A percentile compares a stretch with the other conserved stretches of the same genome.
phyloP scores from a whole-genome alignment of 192 early-diverging fungal species.

The Jimgerdemannia flammicorona region DNA sequence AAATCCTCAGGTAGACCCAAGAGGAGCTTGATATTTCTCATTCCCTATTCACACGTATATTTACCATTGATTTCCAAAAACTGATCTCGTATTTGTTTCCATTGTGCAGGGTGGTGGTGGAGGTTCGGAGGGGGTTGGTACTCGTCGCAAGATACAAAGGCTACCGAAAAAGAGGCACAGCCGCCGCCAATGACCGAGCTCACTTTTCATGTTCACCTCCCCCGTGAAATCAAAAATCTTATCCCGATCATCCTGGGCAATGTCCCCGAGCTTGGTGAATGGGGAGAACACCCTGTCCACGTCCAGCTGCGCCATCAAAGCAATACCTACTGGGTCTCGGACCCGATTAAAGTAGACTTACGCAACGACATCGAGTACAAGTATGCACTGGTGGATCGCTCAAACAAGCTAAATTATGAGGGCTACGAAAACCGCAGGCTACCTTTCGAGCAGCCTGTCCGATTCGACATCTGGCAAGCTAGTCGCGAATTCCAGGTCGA shows the following conservation, averaged over 20 bases:
- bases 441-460: neutral
- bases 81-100: too few species aligned
- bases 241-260: neutral
- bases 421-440: neutral
- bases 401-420: neutral
- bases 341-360: neutral
- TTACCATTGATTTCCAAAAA: too few species aligned
- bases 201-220: too few species aligned
- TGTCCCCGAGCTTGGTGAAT: neutral
- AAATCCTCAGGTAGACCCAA: too few species aligned
- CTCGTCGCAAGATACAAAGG: too few species aligned
- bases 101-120: too few species aligned
- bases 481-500: neutral
- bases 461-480: neutral
- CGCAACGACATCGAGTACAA: neutral
- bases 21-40: too few species aligned
- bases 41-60: too few species aligned
- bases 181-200: too few species aligned
- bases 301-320: neutral
- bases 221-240: neutral
- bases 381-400: neutral
- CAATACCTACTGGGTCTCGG: neutral
- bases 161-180: too few species aligned
- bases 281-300: neutral
- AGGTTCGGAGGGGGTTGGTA: too few species aligned